These are phyloP conservation scores for Chaetoceros tenuissimus DNA, from an alignment of 108 stramenopile species.

Conservation along the genomic window DNA sequence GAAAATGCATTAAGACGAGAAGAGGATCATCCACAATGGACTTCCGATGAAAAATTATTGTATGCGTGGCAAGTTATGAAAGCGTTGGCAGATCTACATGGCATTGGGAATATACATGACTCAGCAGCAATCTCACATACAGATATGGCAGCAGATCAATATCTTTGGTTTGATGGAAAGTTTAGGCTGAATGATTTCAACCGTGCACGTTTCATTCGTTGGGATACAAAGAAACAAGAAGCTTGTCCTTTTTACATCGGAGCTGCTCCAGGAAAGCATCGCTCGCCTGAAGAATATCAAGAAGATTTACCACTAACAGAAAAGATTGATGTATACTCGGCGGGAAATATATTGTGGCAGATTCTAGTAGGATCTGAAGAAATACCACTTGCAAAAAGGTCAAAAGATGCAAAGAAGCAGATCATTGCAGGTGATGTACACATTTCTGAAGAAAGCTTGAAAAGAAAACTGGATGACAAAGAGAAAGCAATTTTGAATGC, in stretches of 20 bases:
- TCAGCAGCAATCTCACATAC: constrained; percentile 55
- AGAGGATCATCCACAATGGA: background rate
- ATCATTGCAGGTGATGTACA: background rate
- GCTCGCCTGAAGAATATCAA: background rate
- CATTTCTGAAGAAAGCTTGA: background rate
- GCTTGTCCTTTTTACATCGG: constrained; percentile 34
- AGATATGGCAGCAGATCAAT: constrained; percentile 50
- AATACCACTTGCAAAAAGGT: background rate
- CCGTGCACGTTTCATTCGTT: constrained; percentile 49
- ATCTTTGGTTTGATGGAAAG: constrained; percentile 9
- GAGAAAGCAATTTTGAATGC: background rate
- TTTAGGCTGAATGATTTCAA: constrained; percentile 60
- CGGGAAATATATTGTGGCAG: background rate
- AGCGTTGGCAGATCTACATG: constrained; percentile 37
- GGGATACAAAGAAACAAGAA: constrained; percentile 18
- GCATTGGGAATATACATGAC: constrained; percentile 22
- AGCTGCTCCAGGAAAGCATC: constrained; percentile 35
- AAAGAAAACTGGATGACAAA: background rate
- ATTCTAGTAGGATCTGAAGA: background rate
- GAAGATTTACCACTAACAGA: background rate
- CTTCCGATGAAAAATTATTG: background rate
- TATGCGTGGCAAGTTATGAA: constrained; percentile 21
- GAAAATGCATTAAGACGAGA: constrained; percentile 22
- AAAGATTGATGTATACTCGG: background rate
- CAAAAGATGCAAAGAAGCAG: background rate